Base-by-base conservation (phyloP, 257 asterid species). In the Penstemon newberryi region DNA sequence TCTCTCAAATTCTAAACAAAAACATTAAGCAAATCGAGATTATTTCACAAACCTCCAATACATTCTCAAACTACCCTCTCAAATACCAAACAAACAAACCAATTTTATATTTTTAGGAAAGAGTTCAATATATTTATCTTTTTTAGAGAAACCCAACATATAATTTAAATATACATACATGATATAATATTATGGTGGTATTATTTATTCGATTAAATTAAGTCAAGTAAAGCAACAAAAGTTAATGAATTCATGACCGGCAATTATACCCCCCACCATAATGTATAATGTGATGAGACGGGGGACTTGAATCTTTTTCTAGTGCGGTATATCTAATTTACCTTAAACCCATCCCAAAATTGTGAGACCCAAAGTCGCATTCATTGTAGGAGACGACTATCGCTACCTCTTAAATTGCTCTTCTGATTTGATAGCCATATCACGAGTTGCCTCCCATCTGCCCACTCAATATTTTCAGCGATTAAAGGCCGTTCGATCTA, bases 401-500 rank as follows among this genome's bases (percentile, higher is more conserved):
- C 38, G 46, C 77, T 58, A 77, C 74, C 80, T 47, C 79, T 71
- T 75, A 76, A 52, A 56, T 70, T 82, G 81, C 83, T 59, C 70
- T 73, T 67, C 44, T 69, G 94, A 86, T 77, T 78, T 83, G 94
- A 86, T 89, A 50, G 42, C 64, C 53, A 63, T 62, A 78, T 81
- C 96, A 88, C 92, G 92, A 81, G 90, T 78, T 86, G 95, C 88
- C 83, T 67, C 87, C 87, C 69, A 11, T 38, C 33, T 19, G 13
- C 73, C 33, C 70, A 33, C 71, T 67, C 58, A 71, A 7, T 51
- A 47, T 39, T 44, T 36, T 40, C 64, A n/a, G 4, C 12, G 37
- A 7, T 39, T 57, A 42, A 10, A 8, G 6, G 36, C 41, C 49
- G 56, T 13, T 19, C 55, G 73, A 68, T 67, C 15, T 13, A 77